Percentiles rank a stretch among this genome's conserved stretches.
Conservation (phyloP, 768 basidiomycete species). For the Kwoniella dejecticola region DNA sequence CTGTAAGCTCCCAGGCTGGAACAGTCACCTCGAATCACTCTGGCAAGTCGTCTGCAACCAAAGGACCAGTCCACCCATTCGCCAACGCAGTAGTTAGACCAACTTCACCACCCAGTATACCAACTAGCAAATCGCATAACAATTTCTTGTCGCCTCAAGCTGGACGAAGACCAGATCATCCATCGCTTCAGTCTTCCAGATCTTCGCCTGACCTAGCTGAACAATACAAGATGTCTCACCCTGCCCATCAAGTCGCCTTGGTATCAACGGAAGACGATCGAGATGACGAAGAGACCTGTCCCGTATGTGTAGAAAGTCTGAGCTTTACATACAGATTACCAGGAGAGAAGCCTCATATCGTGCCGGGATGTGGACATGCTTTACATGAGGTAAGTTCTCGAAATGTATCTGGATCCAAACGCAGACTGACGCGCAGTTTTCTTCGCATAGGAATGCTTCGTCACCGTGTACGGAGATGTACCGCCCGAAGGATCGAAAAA, state of each 20-base stretch:
- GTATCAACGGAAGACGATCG: slow-evolving; percentile 36
- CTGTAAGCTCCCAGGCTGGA: slow-evolving; percentile 10
- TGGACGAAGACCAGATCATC: not conserved
- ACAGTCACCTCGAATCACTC: slow-evolving; percentile 25
- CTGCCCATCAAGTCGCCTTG: slow-evolving; percentile 43
- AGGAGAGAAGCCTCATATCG: slow-evolving; percentile 95
- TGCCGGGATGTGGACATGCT: slow-evolving; percentile 95
- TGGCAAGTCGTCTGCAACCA: slow-evolving; percentile 19
- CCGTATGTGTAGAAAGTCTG: slow-evolving; percentile 93
- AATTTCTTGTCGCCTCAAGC: slow-evolving; percentile 21
- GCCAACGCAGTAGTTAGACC: slow-evolving; percentile 39
- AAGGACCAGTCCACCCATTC: slow-evolving; percentile 38
- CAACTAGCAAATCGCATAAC: slow-evolving; percentile 12
- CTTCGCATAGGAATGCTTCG: slow-evolving; percentile 78
- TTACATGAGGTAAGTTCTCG: slow-evolving; percentile 73
- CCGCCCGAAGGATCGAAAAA: slow-evolving; percentile 64
- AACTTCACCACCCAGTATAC: slow-evolving; percentile 29
- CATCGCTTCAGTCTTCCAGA: slow-evolving; percentile 17
- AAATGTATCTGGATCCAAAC: slow-evolving; percentile 50
- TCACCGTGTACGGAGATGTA: slow-evolving; percentile 90
- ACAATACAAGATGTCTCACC: slow-evolving; percentile 22
- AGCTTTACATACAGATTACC: slow-evolving; percentile 88
- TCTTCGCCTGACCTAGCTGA: slow-evolving; percentile 38
- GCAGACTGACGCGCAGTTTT: no score
- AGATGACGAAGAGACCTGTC: slow-evolving; percentile 83